Evolutionary conservation across 2,329 filamentous ascomycete species (phyloP), one percentile per base, ranked within the genome.

Genomic region (Cryphonectria naterciae): DNA sequence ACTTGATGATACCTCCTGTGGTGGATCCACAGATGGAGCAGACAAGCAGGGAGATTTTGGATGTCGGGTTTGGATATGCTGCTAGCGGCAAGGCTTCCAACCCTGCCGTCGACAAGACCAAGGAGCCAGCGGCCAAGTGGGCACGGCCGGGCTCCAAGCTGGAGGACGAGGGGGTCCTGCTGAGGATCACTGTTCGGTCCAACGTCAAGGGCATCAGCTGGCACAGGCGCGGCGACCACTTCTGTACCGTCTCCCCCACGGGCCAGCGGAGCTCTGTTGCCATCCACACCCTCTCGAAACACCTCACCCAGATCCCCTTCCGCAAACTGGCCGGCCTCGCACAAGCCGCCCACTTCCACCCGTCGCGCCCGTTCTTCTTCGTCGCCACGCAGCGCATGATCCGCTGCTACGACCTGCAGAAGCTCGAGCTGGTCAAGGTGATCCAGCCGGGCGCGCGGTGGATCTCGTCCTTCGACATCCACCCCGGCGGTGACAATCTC

Each of bases 221-320:
- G 94, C 97, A 99, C 82, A 89, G 95, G 71, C 91, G 93, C 72
- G 96, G 96, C 76, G 95, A 98, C 80, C 98, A 98, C 83, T 92
- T 99, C 78, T 92, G 93, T 75, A 97, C 95, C 0, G 94, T 98
- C 32, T 97, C 94, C 65, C 94, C 96, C 0, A 87, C 88, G 17
- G 92, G 92, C 43, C 90, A 93, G 78, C 88, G 89, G 75, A 91
- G 89, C 77, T 93, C 96, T 5, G 93, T 99, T 68, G 92, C 94
- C 68, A 97, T 99, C 73, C 96, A 99, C 83, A 98, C 95, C 0
- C 85, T 99, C 73, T 96, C 93, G 70, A 97, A 97, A 81, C 96
- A 99, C 82, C 88, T 95, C 62, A 98, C 94, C 2, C 96, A 99
- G 81, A 91, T 96, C 74, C 97, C 96, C 37, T 98, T 99, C 89